phyloP scores from a whole-genome alignment of 257 asterid genomes.

The Scutellaria baicalensis region DNA sequence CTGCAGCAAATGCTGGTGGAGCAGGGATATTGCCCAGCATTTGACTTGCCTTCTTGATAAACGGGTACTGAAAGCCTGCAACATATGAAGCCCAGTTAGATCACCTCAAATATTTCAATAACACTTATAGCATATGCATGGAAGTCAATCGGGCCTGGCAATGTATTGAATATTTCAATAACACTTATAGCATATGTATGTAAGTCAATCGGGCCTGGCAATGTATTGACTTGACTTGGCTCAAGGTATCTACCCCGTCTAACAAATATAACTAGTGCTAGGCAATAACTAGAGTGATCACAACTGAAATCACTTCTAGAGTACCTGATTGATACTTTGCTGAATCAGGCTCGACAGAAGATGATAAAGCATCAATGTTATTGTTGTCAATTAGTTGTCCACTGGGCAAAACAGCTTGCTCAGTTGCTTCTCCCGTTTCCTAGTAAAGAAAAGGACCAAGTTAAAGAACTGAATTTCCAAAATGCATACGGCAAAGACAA shows the following conservation, averaged over 20 bases:
- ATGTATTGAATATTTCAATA: neutral
- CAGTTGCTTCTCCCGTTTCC: slow-evolving; percentile 29
- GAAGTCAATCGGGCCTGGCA: neutral
- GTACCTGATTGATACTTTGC: slow-evolving; percentile 46
- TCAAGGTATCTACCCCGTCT: neutral
- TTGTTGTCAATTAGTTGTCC: slow-evolving; percentile 17
- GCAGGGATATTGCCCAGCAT: slow-evolving; percentile 69
- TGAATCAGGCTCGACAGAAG: slow-evolving; percentile 24
- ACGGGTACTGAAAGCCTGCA: slow-evolving; percentile 52
- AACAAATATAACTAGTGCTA: neutral
- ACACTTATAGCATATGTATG: neutral
- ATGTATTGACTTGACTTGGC: too few species aligned
- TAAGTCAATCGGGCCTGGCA: neutral
- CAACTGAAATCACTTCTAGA: neutral
- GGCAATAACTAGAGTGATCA: neutral
- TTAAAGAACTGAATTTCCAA: neutral
- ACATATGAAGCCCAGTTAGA: neutral
- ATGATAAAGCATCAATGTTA: slow-evolving; percentile 8
- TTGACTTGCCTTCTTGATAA: slow-evolving; percentile 51
- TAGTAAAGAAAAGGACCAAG: slow-evolving; percentile 9
- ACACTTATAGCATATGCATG: neutral
- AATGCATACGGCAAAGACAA: neutral
- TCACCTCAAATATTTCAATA: neutral
- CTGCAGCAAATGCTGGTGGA: slow-evolving; percentile 85
- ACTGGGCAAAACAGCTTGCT: slow-evolving; percentile 16